Evolutionary conservation across 805 yeast species (phyloP).

Genomic region (Wickerhamiella shivajii): DNA sequence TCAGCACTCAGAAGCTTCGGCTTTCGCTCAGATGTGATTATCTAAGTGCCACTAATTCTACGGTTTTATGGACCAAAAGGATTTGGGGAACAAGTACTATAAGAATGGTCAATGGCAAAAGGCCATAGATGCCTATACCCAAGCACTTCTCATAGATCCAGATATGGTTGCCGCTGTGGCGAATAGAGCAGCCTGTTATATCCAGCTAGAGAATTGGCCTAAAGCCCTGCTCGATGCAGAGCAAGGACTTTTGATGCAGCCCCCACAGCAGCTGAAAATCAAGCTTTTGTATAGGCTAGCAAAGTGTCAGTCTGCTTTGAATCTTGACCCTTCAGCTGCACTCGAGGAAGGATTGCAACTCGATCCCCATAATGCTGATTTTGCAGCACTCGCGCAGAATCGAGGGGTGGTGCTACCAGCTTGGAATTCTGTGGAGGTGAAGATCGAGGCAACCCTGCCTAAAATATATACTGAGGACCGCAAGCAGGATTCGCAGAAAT

Average conservation of each 20-base stretch:
- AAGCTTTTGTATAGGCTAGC: constrained; percentile 16
- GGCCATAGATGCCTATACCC: constrained; percentile 13
- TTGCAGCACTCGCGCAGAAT: constrained; percentile 3
- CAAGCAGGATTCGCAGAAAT: no score
- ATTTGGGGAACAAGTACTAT: no score
- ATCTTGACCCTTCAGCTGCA: constrained; percentile 2
- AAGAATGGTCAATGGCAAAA: no score
- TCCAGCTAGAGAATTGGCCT: constrained; percentile 12
- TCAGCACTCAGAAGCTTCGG: no score
- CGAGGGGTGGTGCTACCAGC: no score
- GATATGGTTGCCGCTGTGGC: constrained; percentile 13
- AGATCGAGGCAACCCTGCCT: no score
- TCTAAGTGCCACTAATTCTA: no score
- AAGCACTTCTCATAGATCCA: constrained; percentile 14
- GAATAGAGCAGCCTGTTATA: constrained; percentile 18
- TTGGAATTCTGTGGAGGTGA: no score
- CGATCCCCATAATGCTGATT: constrained; percentile 15
- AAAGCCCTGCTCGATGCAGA: constrained; percentile 14
- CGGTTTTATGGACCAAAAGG: no score
- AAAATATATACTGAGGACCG: no score
- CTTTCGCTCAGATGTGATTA: no score
- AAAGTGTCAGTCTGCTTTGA: constrained; percentile 11
- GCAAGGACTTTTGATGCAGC: constrained; percentile 8
- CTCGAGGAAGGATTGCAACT: constrained; percentile 13
- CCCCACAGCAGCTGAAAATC: constrained; percentile 5